Evolutionary conservation across 169 alveolate genomes (phyloP).

Genomic region (Cryptosporidium sp.): DNA sequence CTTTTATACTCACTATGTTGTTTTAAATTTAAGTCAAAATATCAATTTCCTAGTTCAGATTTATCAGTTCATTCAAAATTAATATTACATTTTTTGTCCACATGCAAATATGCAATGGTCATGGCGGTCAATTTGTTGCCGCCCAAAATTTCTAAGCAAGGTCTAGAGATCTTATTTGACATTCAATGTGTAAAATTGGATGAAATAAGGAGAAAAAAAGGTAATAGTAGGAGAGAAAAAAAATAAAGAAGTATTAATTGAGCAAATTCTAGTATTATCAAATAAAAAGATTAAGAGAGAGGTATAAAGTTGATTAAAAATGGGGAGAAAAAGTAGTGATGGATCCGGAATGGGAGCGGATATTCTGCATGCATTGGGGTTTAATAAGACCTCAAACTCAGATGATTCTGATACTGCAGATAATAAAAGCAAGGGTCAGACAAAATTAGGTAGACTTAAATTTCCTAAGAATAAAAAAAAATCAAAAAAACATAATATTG

Average conservation of each 20-base stretch:
- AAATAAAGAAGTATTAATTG: background rate
- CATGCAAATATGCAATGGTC: background rate
- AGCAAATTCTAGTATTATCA: background rate
- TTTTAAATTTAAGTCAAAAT: background rate
- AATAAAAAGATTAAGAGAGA: too few relatives aligned
- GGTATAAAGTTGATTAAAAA: background rate
- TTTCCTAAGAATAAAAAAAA: conserved; percentile 8
- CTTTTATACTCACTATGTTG: background rate
- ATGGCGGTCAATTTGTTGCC: background rate
- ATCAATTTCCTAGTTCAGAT: background rate
- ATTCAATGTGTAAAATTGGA: background rate
- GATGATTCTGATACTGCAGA: conserved; percentile 32
- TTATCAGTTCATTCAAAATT: background rate
- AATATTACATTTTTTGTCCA: background rate
- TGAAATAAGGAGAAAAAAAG: background rate
- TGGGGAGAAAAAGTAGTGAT: conserved; percentile 65
- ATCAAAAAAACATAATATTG: background rate
- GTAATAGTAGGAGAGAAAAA: background rate
- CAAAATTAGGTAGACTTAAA: background rate
- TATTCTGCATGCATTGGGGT: conserved; percentile 23
- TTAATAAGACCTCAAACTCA: background rate
- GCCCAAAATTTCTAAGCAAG: background rate
- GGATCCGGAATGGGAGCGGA: conserved; percentile 64
- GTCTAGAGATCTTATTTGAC: conserved; percentile 39
- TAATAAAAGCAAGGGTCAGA: conserved; percentile 2